Evolutionary conservation across 1,139 yeast genomes (phyloP).

Genomic region (Cylindricascospora bacillispora): DNA sequence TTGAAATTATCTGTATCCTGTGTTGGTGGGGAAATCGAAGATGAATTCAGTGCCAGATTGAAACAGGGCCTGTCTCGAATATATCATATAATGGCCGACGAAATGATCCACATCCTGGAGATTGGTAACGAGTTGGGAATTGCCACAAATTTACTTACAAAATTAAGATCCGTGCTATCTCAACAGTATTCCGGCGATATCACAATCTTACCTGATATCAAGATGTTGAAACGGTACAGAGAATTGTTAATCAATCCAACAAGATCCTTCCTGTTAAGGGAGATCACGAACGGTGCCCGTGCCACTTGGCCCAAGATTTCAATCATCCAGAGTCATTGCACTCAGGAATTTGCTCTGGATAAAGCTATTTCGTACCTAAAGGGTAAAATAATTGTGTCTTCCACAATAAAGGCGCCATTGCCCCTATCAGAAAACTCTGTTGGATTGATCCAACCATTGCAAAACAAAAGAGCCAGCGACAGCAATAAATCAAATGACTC

Average conservation of each 20-base stretch:
- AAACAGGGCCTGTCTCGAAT: constrained; percentile 42
- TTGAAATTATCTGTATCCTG: constrained; percentile 52
- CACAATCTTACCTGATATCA: constrained; percentile 72
- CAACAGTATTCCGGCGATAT: constrained; percentile 91
- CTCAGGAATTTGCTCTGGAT: constrained; percentile 79
- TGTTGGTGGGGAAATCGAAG: constrained; percentile 60
- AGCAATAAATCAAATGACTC: not conserved
- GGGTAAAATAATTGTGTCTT: constrained; percentile 43
- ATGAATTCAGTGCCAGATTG: constrained; percentile 42
- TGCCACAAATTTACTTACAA: constrained; percentile 58
- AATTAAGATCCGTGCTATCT: constrained; percentile 58
- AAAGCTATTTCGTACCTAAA: constrained; percentile 56
- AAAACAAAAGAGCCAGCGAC: not conserved
- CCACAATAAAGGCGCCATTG: constrained; percentile 17
- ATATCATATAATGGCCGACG: constrained; percentile 53
- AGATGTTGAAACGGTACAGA: constrained; percentile 40
- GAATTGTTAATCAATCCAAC: constrained; percentile 71
- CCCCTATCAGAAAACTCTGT: constrained; percentile 12
- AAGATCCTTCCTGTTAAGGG: constrained; percentile 55
- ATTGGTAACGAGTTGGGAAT: constrained; percentile 65
- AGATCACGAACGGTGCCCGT: constrained; percentile 70
- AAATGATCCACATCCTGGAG: constrained; percentile 65
- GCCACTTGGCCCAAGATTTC: constrained; percentile 92
- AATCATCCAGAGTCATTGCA: constrained; percentile 75
- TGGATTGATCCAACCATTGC: constrained; percentile 5